A percentile compares a stretch with the other conserved stretches of the same genome.
These are phyloP conservation scores for Anethum foeniculum DNA, from an alignment of 140 eudicot genomes.

Conservation along the genomic window DNA sequence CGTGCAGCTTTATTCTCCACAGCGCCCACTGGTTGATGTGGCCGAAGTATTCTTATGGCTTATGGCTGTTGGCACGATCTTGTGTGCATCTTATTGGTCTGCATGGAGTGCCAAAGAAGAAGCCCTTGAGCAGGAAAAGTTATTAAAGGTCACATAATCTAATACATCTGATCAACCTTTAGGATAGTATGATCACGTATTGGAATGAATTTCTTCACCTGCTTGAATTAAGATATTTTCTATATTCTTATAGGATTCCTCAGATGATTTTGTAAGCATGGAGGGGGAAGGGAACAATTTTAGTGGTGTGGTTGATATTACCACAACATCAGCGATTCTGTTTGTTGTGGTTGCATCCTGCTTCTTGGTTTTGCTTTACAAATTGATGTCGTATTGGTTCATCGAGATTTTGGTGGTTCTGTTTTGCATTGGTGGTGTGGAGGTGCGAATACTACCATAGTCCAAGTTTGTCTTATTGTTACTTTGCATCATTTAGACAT, in stretches of 20 bases:
- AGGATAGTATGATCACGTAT: neutral
- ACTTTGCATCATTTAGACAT: neutral
- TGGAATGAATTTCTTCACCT: neutral
- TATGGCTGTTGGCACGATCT: slow-evolving; percentile 91
- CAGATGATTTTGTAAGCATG: slow-evolving; percentile 45
- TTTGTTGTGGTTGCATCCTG: slow-evolving; percentile 91
- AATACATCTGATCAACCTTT: neutral
- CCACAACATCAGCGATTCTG: slow-evolving; percentile 76
- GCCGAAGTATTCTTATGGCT: slow-evolving; percentile 98
- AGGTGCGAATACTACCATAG: slow-evolving; percentile 44
- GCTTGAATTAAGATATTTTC: slow-evolving; percentile 1
- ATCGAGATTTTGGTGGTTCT: slow-evolving; percentile 93
- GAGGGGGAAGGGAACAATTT: slow-evolving; percentile 39
- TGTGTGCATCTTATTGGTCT: slow-evolving; percentile 98
- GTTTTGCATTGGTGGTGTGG: slow-evolving; percentile 90
- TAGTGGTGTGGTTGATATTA: slow-evolving; percentile 72
- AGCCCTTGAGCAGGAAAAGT: slow-evolving; percentile 83
- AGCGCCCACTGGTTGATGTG: slow-evolving; percentile 83
- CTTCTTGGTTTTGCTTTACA: slow-evolving; percentile 93
- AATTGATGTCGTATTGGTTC: slow-evolving; percentile 89
- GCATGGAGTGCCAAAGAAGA: slow-evolving; percentile 97
- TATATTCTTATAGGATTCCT: slow-evolving; percentile 55
- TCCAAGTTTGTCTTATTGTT: neutral
- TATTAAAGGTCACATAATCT: slow-evolving; percentile 49
- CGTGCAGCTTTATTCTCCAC: slow-evolving; percentile 90